Base-by-base conservation (phyloP, 2,329 filamentous ascomycete genomes). In the Hypoxylon rubiginosum region DNA sequence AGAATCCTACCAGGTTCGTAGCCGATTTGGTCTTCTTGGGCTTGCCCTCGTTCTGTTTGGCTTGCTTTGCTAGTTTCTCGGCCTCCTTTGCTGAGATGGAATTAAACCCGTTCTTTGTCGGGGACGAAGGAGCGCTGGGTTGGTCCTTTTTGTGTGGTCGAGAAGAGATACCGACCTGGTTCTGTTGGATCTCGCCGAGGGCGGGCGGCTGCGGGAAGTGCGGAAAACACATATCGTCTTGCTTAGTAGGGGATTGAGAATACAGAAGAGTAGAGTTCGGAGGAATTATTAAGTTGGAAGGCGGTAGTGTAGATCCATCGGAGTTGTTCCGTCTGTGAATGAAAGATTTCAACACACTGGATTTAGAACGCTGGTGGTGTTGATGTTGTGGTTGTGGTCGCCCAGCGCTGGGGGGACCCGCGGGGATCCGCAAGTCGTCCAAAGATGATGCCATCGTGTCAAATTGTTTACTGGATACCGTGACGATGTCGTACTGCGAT, bases 21-120 rank as follows among this genome's bases (percentile, higher is more conserved):
- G 92, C 87, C 0, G 94, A 97, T 79, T 95, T 97, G 39, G 87
- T 87, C 82, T 95, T 97, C 75, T 91, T 91, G 26, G 88, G 88
- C 75, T 91, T 92, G 62, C 84, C 84, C 10, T 76, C 73, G 70
- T 82, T 82, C 61, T 80, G 78, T 79, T 82, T 64, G 75, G 76
- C 10, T 72, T 64, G 76, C 80, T 83, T 64, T 76, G 77, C 19
- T 73, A 66, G 15, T 49, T 69, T 69, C 15, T 69, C 67, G 68
- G 45, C 70, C 52, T 83, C 82, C 67, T 78, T 82, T 43, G 72
- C 71, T 70, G 78, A 70, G 11, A 70, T 45, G 19, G 68, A 63
- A 26, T 68, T 70, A 52, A 73, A 72, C 6, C 66, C 59, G 8
- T 62, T 64, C 56, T 76, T 78, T 21, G 69, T 72, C n/a, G 76